phyloP scores from a whole-genome alignment of 331 rosid species.

The Pyracantha coccinea region DNA sequence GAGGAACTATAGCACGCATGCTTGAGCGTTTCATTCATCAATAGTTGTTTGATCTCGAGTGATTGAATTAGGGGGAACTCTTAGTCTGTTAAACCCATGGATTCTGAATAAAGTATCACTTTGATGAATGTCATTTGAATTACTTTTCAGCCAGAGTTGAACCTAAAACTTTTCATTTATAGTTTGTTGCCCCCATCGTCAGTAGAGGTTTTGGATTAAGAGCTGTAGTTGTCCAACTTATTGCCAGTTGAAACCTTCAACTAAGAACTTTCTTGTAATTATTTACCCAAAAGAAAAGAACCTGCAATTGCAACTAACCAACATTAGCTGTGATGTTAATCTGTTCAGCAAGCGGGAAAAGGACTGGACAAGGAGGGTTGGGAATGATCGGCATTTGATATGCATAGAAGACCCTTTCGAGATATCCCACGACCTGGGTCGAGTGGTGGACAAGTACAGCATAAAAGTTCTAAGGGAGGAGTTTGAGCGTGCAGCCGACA shows the following conservation, averaged over 20 bases:
- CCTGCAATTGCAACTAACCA: neutral
- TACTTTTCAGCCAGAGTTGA: neutral
- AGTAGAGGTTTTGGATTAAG: neutral
- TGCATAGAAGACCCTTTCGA: conserved; percentile 98
- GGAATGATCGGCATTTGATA: conserved; percentile 89
- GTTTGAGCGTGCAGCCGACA: conserved; percentile 86
- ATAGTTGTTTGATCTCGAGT: neutral
- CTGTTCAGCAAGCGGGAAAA: conserved; percentile 68
- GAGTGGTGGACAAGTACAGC: conserved; percentile 87
- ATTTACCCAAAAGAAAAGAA: neutral
- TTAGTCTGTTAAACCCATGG: too few relatives aligned
- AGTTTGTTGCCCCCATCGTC: neutral
- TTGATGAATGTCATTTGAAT: neutral
- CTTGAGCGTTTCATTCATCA: neutral
- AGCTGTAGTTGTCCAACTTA: too few relatives aligned
- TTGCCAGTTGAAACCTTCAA: too few relatives aligned
- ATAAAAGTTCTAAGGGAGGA: conserved; percentile 89
- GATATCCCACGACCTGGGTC: conserved; percentile 86
- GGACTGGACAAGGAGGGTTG: conserved; percentile 95
- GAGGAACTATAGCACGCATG: too few relatives aligned
- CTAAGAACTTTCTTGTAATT: neutral
- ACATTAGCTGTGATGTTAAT: neutral
- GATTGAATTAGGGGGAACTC: neutral
- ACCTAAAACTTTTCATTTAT: neutral
- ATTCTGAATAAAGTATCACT: neutral